These are phyloP conservation scores for Neofusicoccum umdonicola DNA, from an alignment of 2,329 filamentous ascomycete genomes.

Conservation along the genomic window DNA sequence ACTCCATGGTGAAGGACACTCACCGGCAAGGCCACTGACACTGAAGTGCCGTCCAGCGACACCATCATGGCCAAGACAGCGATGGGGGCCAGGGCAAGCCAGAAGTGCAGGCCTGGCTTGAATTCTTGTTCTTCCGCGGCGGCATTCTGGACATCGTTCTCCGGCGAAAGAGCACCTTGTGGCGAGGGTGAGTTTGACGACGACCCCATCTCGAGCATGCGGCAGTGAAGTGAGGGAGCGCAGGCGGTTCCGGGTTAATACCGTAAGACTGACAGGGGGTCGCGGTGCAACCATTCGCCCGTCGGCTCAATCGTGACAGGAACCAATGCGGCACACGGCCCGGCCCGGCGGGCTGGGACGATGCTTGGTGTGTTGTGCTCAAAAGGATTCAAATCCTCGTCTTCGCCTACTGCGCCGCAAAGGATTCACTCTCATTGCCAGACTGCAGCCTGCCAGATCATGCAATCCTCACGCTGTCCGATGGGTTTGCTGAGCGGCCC, in stretches of 20 bases:
- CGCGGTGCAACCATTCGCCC: neutral
- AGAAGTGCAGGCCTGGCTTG: constrained; percentile 35
- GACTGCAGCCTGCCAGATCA: neutral
- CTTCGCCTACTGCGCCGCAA: neutral
- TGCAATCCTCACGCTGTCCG: neutral
- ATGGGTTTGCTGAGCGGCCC: neutral
- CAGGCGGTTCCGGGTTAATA: neutral
- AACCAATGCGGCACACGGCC: neutral
- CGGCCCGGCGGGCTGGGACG: neutral
- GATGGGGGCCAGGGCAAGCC: constrained; percentile 27
- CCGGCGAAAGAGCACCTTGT: neutral
- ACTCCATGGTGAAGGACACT: neutral
- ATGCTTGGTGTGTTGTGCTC: neutral
- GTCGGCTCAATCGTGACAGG: neutral
- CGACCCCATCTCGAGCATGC: neutral
- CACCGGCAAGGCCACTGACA: constrained; percentile 25
- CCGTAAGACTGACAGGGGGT: too few relatives aligned
- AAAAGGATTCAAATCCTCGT: neutral
- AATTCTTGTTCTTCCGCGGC: constrained; percentile 16
- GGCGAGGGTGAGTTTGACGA: neutral
- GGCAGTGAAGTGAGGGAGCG: neutral
- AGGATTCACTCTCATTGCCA: neutral
- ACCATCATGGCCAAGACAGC: constrained; percentile 18
- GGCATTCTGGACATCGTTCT: neutral
- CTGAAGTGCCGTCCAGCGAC: constrained; percentile 25